Base-by-base conservation (phyloP, 2,329 filamentous ascomycete species). In the Hypoxylon rubiginosum region DNA sequence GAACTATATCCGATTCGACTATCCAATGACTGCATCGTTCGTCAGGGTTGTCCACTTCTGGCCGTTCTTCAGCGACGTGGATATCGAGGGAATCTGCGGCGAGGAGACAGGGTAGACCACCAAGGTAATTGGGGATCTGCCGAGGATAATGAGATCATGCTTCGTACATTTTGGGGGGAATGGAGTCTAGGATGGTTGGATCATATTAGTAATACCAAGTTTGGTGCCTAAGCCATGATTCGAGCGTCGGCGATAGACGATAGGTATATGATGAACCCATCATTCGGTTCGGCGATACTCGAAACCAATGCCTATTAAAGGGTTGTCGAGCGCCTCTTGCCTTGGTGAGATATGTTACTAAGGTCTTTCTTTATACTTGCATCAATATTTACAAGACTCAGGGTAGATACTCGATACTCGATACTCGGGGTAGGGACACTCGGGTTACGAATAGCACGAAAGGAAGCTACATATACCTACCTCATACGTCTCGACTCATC, bases 161-260 rank as follows among this genome's bases (percentile, higher is more conserved):
- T 32, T 32, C 21, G 3, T 24, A 19, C 54, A 48, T 41, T 63
- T 30, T 43, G 48, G 45, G 17, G 7, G 9, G 9, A 19, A n/a
- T 26, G 4, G 48, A 32, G 48, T 7, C 28, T 5, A 7, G 15
- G 28, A 48, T 24, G 2, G 24, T 57, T 19, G 21, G 19, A 57
- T 34, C 13, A 17, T 46, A 58, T 63, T 63, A 58, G 7, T 63
- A 63, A 63, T 62, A 43, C n/a, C n/a, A n/a, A n/a, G n/a, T n/a
- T 11, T 4, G n/a, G 4, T 26, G 26, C 26, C 26, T 28, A 28
- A 15, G 10, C 30, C 28, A 36, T 17, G 49, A 36, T 17, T 36
- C 28, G 24, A 56, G 24, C 32, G 19, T 58, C 52, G 52, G 45
- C 32, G 36, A 41, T 63, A 66, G 30, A 46, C 10, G 11, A 58